Conservation (phyloP, 164 flowering plant genomes). For the Magnolia changhungtana region DNA sequence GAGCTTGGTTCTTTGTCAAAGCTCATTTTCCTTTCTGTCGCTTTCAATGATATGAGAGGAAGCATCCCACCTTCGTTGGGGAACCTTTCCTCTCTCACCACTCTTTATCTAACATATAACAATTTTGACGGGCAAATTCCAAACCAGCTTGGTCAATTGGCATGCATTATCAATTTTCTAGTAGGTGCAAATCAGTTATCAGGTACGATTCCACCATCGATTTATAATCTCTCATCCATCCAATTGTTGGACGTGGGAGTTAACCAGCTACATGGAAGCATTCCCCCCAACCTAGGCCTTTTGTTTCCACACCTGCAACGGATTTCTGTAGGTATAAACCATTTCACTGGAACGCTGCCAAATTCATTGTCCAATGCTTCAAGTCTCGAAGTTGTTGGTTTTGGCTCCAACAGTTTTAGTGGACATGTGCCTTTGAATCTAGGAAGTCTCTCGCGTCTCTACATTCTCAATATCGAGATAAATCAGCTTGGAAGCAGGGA, state of each 20-base stretch:
- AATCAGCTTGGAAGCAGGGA: not conserved
- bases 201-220: constrained; percentile 35
- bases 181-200: constrained; percentile 30
- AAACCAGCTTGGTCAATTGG: not conserved
- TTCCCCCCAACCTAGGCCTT: constrained; percentile 13
- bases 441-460: not conserved
- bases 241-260: constrained; percentile 22
- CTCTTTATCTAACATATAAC: too few species aligned
- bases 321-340: not conserved
- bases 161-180: constrained; percentile 11
- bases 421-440: constrained; percentile 7
- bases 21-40: too few species aligned
- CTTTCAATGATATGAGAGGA: too few species aligned
- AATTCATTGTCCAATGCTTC: constrained; percentile 8
- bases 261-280: constrained; percentile 31
- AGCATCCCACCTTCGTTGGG: too few species aligned
- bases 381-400: not conserved
- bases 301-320: constrained; percentile 20
- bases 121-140: not conserved
- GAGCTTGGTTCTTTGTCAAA: too few species aligned
- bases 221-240: constrained; percentile 45
- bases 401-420: not conserved
- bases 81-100: too few species aligned
- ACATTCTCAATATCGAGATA: not conserved
- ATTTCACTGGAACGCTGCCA: not conserved